Percentiles rank a stretch among this genome's conserved stretches.
Evolutionary conservation across 129 eudicot species (phyloP).

Genomic region (Centella asiatica): DNA sequence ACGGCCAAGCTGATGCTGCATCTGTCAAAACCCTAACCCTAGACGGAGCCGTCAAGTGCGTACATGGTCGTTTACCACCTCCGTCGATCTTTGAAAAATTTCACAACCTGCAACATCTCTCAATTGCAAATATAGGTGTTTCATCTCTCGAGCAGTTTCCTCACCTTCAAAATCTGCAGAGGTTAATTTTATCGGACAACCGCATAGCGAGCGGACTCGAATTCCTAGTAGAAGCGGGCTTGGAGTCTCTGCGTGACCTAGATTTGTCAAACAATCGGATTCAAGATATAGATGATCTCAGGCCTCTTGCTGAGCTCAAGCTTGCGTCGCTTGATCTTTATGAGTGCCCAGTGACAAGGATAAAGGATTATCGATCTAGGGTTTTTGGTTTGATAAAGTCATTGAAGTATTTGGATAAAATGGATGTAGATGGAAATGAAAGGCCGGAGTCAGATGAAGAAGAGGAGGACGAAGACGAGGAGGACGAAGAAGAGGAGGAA

Average conservation of each 20-base stretch:
- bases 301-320: slow-evolving; percentile 72
- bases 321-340: slow-evolving; percentile 84
- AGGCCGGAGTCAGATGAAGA: slow-evolving; percentile 87
- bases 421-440: slow-evolving; percentile 89
- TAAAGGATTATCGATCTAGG: slow-evolving; percentile 81
- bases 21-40: slow-evolving; percentile 65
- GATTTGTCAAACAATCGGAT: slow-evolving; percentile 96
- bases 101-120: slow-evolving; percentile 63
- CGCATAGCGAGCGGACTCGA: slow-evolving; percentile 84
- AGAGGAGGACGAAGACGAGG: slow-evolving; percentile 66
- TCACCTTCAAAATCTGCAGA: slow-evolving; percentile 56
- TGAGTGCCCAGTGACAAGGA: slow-evolving; percentile 95
- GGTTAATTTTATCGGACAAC: slow-evolving; percentile 68
- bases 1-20: slow-evolving; percentile 57
- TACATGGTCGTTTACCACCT: slow-evolving; percentile 82
- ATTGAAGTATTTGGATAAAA: slow-evolving; percentile 85
- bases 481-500: slow-evolving; percentile 52
- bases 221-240: slow-evolving; percentile 62
- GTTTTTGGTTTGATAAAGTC: slow-evolving; percentile 89
- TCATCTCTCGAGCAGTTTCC: slow-evolving; percentile 90
- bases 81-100: slow-evolving; percentile 73
- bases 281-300: slow-evolving; percentile 61
- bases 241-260: slow-evolving; percentile 64
- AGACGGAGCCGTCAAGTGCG: slow-evolving; percentile 93
- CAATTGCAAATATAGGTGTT: slow-evolving; percentile 77